phyloP scores from a whole-genome alignment of 768 basidiomycete genomes.

The Astraeus odoratus region DNA sequence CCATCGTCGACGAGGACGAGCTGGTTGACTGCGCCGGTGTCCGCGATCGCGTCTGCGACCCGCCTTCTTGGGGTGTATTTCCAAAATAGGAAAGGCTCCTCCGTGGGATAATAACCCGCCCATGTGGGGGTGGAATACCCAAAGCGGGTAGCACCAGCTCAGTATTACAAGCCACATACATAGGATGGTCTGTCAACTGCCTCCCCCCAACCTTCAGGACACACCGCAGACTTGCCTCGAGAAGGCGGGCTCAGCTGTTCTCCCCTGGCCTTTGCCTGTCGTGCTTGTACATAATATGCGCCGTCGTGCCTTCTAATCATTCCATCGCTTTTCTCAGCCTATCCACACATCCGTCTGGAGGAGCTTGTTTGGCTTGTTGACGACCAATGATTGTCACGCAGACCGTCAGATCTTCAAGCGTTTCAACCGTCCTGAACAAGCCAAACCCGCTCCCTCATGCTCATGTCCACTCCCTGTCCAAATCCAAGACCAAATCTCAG shows the following conservation, averaged over 20 bases:
- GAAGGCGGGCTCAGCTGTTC: background rate
- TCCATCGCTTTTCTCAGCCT: background rate
- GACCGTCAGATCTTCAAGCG: background rate
- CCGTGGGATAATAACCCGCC: too few relatives aligned
- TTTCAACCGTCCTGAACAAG: background rate
- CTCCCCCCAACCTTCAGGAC: background rate
- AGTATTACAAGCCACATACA: too few relatives aligned
- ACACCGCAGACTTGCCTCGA: constrained; percentile 23
- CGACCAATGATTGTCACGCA: constrained; percentile 6
- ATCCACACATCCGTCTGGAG: background rate
- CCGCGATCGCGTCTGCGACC: too few relatives aligned
- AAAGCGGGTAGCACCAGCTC: too few relatives aligned
- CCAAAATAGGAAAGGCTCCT: too few relatives aligned
- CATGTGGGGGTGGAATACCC: too few relatives aligned
- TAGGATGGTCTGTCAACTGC: constrained; percentile 28
- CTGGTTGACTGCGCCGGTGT: too few relatives aligned
- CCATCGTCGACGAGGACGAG: constrained; percentile 29
- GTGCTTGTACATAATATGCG: background rate
- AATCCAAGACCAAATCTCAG: background rate
- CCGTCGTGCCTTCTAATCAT: background rate
- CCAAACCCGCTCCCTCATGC: background rate
- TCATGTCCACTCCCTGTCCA: background rate
- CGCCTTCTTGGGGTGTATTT: too few relatives aligned
- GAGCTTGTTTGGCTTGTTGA: constrained; percentile 7
- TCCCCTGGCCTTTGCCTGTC: constrained; percentile 1